phyloP scores from a whole-genome alignment of 257 asterid species.

The Eustoma russellianum region DNA sequence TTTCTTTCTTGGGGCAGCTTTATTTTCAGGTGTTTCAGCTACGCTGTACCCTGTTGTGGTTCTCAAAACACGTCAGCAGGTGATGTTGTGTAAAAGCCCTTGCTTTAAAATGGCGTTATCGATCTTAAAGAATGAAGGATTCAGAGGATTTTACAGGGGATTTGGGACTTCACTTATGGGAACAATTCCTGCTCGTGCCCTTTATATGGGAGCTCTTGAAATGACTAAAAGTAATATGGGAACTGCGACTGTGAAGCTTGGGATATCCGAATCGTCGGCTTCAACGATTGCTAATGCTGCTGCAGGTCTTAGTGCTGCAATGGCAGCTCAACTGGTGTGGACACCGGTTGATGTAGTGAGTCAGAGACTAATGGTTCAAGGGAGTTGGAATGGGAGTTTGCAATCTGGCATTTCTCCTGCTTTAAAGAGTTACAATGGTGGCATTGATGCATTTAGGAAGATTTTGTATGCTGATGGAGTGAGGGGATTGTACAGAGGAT shows the following conservation, averaged over 20 bases:
- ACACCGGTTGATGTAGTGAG: conserved; percentile 94
- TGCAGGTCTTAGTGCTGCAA: conserved; percentile 87
- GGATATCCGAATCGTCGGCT: conserved; percentile 69
- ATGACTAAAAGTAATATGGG: conserved; percentile 86
- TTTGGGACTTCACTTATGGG: conserved; percentile 89
- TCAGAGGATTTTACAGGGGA: conserved; percentile 78
- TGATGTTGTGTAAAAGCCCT: conserved; percentile 38
- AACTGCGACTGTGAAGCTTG: conserved; percentile 41
- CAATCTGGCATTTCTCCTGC: conserved; percentile 25
- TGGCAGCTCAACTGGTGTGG: conserved; percentile 99
- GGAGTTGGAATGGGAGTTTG: conserved; percentile 15
- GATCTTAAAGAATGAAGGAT: conserved; percentile 53
- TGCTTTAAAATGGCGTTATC: conserved; percentile 70
- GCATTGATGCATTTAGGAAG: conserved; percentile 81
- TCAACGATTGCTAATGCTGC: conserved; percentile 82
- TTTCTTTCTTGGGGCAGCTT: conserved; percentile 85
- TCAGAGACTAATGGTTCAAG: conserved; percentile 97
- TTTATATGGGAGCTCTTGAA: conserved; percentile 95
- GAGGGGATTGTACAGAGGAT: conserved; percentile 85
- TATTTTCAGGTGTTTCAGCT: conserved; percentile 83
- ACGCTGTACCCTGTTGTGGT: conserved; percentile 74
- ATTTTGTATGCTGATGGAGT: conserved; percentile 55
- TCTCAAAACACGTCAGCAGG: conserved; percentile 83
- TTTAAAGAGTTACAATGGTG: conserved; percentile 63
- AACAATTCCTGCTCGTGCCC: conserved; percentile 92